Evolutionary conservation across 345 rosid species (phyloP).

Genomic region (Triadica sebifera): DNA sequence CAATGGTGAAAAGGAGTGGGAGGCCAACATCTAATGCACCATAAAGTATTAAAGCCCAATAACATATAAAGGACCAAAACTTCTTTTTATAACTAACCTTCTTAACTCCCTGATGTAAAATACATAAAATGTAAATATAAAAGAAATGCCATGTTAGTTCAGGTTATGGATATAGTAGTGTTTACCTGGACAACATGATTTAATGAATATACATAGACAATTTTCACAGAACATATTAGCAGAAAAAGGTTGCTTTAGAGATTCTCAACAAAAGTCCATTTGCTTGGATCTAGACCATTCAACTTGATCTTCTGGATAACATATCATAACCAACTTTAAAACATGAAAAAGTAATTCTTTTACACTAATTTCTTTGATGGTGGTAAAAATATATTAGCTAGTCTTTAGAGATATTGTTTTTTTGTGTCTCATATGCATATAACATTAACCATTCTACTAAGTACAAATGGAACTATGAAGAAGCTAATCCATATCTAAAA

Average conservation of each 20-base stretch:
- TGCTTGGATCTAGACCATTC: slow-evolving; percentile 30
- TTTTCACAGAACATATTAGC: slow-evolving; percentile 80
- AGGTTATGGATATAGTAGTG: background rate
- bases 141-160: background rate
- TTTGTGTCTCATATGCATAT: background rate
- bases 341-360: slow-evolving; percentile 9
- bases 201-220: slow-evolving; percentile 70
- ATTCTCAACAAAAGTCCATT: slow-evolving; percentile 45
- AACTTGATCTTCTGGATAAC: slow-evolving; percentile 31
- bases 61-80: slow-evolving; percentile 60
- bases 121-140: background rate
- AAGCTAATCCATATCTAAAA: slow-evolving; percentile 43
- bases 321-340: slow-evolving; percentile 51
- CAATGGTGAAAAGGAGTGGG: slow-evolving; percentile 58
- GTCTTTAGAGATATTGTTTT: background rate
- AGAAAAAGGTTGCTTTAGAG: slow-evolving; percentile 49
- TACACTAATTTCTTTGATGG: slow-evolving; percentile 1
- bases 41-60: slow-evolving; percentile 75
- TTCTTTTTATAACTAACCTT: slow-evolving; percentile 81
- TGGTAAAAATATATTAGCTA: background rate
- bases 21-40: slow-evolving; percentile 64
- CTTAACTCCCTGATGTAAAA: slow-evolving; percentile 59
- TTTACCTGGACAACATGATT: slow-evolving; percentile 65
- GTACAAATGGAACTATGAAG: background rate
- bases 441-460: background rate